Percentiles rank a stretch among this genome's conserved stretches.
Conservation (phyloP, 1,284 basidiomycete genomes). For the Hemileia vastatrix region DNA sequence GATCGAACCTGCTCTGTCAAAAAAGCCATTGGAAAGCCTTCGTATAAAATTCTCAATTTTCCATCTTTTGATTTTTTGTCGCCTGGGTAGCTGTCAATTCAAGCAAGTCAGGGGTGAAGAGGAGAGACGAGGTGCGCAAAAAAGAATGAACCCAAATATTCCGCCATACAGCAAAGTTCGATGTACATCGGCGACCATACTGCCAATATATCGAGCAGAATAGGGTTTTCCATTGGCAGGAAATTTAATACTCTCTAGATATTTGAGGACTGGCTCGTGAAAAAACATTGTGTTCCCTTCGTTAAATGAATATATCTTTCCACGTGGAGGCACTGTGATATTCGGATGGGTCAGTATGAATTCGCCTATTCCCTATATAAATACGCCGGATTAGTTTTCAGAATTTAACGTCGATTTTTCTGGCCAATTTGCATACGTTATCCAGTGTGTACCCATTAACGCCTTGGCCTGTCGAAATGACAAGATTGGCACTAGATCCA, state of each 20-base stretch:
- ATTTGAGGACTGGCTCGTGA: conserved; percentile 70
- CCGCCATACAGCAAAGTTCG: conserved; percentile 94
- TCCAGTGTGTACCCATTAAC: conserved; percentile 99
- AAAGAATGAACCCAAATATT: conserved; percentile 62
- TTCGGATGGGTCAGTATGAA: conserved; percentile 98
- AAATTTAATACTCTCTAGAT: conserved; percentile 90
- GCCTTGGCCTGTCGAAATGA: conserved; percentile 86
- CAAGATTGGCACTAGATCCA: conserved; percentile 94
- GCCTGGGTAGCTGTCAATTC: conserved; percentile 59
- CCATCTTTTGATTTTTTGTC: conserved; percentile 97
- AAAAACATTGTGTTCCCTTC: conserved; percentile 96
- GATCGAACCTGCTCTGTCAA: conserved; percentile 72
- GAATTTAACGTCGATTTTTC: not conserved
- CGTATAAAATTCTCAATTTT: conserved; percentile 89
- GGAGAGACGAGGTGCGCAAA: not conserved
- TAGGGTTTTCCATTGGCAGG: conserved; percentile 44
- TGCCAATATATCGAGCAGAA: conserved; percentile 78
- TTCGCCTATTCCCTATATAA: conserved; percentile 64
- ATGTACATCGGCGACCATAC: conserved; percentile 98
- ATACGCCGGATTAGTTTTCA: not conserved
- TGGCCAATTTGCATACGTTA: conserved; percentile 48
- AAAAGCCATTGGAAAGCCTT: conserved; percentile 99
- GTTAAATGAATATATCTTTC: conserved; percentile 99
- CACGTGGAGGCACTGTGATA: conserved; percentile 82
- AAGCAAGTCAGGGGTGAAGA: not conserved